Percentiles rank a stretch among this genome's conserved stretches.
Conservation (phyloP, 495 filamentous ascomycete genomes). For the Aspergillus leporis region DNA sequence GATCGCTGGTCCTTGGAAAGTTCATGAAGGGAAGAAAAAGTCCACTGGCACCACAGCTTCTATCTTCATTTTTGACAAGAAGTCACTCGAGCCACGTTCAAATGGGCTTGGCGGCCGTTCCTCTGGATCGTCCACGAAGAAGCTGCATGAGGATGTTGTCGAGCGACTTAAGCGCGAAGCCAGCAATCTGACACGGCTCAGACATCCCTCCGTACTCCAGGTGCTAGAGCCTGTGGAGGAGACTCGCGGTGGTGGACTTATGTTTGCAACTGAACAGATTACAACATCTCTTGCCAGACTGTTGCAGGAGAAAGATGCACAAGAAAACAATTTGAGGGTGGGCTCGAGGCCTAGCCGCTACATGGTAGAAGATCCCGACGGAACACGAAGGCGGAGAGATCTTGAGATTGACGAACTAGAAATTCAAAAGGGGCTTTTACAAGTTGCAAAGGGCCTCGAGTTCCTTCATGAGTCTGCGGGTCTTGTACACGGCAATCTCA, state of each 20-base stretch:
- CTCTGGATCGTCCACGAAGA: constrained; percentile 70
- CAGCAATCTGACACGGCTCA: constrained; percentile 76
- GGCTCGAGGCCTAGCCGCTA: constrained; percentile 74
- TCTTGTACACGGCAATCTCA: constrained; percentile 90
- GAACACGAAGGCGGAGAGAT: constrained; percentile 71
- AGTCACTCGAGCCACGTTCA: constrained; percentile 71
- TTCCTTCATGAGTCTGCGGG: constrained; percentile 96
- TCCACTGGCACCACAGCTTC: constrained; percentile 83
- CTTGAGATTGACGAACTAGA: constrained; percentile 96
- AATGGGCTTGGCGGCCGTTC: constrained; percentile 59
- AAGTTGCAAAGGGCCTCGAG: constrained; percentile 91
- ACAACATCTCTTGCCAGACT: constrained; percentile 83
- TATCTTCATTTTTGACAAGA: constrained; percentile 92
- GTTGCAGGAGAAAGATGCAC: constrained; percentile 85
- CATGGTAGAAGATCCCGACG: constrained; percentile 79
- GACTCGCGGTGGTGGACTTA: constrained; percentile 82
- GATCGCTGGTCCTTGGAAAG: constrained; percentile 90
- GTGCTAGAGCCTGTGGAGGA: constrained; percentile 95
- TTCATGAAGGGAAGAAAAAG: constrained; percentile 96
- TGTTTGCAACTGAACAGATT: constrained; percentile 92
- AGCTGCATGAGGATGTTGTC: constrained; percentile 80
- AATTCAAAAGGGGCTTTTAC: constrained; percentile 92
- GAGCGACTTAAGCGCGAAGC: constrained; percentile 91
- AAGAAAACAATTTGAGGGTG: constrained; percentile 61
- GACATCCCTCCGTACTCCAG: constrained; percentile 90